Base-by-base conservation (phyloP, 768 basidiomycete species). In the Tricholoma bakamatsutake region DNA sequence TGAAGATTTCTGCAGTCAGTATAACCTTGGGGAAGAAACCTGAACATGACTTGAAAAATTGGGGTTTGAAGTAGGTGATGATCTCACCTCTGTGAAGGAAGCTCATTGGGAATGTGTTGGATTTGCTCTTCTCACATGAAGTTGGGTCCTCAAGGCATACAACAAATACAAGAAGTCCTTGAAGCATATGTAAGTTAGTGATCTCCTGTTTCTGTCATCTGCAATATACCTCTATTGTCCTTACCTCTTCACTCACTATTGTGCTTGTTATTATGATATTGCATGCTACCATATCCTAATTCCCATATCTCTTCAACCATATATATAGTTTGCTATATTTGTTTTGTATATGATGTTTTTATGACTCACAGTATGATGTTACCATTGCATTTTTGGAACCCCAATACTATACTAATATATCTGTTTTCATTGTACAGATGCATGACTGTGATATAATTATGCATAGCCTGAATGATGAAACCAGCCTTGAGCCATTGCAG, bases 401-500 rank as follows among this genome's bases (percentile, higher is more conserved):
- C 6, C 10, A 5, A 27, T 48, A 48, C 30, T 31, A 48, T 48
- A 27, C 46, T 48, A 48, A 48, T 48, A 21, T 4, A 28, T 11
- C 30, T 48, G 24, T 27, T 31, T 48, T 27, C 6, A 28, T 6
- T 48, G 46, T 48, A 48, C 17, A 1, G 17, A 27, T 48, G 46
- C 28, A 12, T 31, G 46, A 48, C 6, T 31, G n/a, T n/a, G n/a
- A 3, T 11, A 3, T 35, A 3, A 11, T 31, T 48, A 48, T 11
- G 5, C 10, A 40, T 62, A 65, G 3, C 65, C 66, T 17, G 57
- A 63, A 56, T 64, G 55, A 30, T n/a, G 39, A 59, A 69, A 68
- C 69, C 67, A 71, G 4, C 50, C 62, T 13, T 46, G 35, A 40
- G 69, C 64, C 52, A 64, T 69, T 28, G 64, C 63, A 1, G 60